Evolutionary conservation across 2,329 filamentous ascomycete species (phyloP).

Genomic region (Aspergillus sp.): DNA sequence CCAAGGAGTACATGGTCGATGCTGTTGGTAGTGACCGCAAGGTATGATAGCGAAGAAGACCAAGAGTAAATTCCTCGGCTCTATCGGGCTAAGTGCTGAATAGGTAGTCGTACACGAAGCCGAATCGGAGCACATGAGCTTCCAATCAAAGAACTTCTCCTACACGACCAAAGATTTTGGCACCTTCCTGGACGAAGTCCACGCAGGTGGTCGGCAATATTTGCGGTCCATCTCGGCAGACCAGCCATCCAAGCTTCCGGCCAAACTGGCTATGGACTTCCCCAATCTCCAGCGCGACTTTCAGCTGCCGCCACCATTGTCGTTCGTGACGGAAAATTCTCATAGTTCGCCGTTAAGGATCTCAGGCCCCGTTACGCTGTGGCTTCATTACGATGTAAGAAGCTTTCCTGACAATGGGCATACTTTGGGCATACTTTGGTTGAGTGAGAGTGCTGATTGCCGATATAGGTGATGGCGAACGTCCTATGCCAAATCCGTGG

Average conservation of each 20-base stretch:
- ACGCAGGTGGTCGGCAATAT: conserved; percentile 58
- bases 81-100: conserved; percentile 1
- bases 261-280: conserved; percentile 65
- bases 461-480: conserved; percentile 68
- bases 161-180: conserved; percentile 63
- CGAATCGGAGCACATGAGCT: conserved; percentile 61
- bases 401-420: background rate
- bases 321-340: conserved; percentile 50
- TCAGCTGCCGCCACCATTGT: conserved; percentile 54
- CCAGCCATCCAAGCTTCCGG: conserved; percentile 60
- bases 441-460: background rate
- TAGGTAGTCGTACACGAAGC: conserved; percentile 69
- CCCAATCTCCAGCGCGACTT: conserved; percentile 63
- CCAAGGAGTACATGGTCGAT: conserved; percentile 56
- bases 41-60: conserved; percentile 33
- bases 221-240: conserved; percentile 66
- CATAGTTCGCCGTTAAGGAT: conserved; percentile 76
- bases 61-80: background rate
- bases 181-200: conserved; percentile 55
- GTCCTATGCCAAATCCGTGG: conserved; percentile 72
- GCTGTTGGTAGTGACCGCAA: conserved; percentile 54
- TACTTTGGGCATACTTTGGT: background rate
- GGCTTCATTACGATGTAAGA: conserved; percentile 75
- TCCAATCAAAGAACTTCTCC: conserved; percentile 72
- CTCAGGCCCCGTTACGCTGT: conserved; percentile 73